These are phyloP conservation scores for Andrographis paniculata DNA, from an alignment of 305 asterid genomes.

Conservation along the genomic window DNA sequence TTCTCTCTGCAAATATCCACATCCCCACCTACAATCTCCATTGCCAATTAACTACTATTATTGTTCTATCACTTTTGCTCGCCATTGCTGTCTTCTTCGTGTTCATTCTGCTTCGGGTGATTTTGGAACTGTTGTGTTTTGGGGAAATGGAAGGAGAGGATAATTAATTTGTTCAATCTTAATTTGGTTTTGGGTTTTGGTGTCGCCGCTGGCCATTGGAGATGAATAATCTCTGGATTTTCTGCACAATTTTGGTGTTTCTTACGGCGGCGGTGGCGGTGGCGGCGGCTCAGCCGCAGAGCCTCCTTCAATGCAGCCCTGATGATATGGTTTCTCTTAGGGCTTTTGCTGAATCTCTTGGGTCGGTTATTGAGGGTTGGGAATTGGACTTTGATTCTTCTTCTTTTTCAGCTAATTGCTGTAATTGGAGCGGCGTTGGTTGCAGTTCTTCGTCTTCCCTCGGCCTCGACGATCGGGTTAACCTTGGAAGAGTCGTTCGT, in stretches of 20 bases:
- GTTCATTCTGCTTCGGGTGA: no score
- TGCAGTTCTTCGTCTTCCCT: constrained; percentile 46
- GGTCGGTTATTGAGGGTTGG: constrained; percentile 42
- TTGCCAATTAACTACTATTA: no score
- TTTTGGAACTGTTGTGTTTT: no score
- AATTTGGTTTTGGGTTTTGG: not conserved
- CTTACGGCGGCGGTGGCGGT: constrained; percentile 22
- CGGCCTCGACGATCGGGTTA: no score
- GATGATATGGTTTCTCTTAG: constrained; percentile 38
- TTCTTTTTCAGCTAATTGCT: constrained; percentile 44
- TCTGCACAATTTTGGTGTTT: constrained; percentile 20
- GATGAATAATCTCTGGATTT: constrained; percentile 25
- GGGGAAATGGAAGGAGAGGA: no score
- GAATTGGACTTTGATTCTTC: no score
- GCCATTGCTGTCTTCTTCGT: no score
- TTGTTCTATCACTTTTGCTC: no score
- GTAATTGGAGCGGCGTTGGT: constrained; percentile 52
- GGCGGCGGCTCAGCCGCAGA: constrained; percentile 29
- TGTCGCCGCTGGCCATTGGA: not conserved
- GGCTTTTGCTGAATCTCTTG: constrained; percentile 34
- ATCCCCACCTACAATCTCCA: no score
- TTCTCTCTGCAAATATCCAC: no score
- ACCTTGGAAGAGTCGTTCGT: constrained; percentile 37
- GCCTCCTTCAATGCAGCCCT: constrained; percentile 33
- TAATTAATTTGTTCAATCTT: no score